Evolutionary conservation across 202 grass and related monocot species (phyloP).

Genomic region (Carex sylvatica): DNA sequence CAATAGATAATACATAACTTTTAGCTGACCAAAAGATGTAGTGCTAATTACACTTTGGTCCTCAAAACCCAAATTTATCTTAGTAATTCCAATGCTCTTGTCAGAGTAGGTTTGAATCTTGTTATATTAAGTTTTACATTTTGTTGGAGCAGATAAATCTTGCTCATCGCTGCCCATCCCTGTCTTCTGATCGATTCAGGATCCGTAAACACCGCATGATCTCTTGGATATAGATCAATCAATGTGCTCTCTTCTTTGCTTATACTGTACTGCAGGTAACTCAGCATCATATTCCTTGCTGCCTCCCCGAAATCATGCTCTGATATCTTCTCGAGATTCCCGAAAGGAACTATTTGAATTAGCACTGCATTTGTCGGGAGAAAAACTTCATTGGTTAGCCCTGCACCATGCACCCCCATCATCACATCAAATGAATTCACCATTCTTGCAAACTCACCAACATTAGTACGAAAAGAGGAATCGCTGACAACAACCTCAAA

Average conservation of each 20-base stretch:
- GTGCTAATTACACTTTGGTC: constrained; percentile 5
- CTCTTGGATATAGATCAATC: constrained; percentile 45
- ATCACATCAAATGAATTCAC: constrained; percentile 75
- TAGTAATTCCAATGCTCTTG: constrained; percentile 43
- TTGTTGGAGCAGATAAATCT: constrained; percentile 60
- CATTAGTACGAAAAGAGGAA: not conserved
- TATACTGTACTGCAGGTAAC: constrained; percentile 81
- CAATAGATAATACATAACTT: not conserved
- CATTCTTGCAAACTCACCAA: constrained; percentile 27
- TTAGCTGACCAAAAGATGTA: not conserved
- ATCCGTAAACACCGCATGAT: constrained; percentile 52
- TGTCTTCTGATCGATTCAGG: constrained; percentile 39
- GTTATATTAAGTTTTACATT: constrained; percentile 44
- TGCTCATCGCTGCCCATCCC: constrained; percentile 46
- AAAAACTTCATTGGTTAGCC: constrained; percentile 71
- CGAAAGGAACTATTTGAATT: constrained; percentile 73
- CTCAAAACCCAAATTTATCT: constrained; percentile 29
- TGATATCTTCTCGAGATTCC: constrained; percentile 50
- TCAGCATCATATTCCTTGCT: constrained; percentile 54
- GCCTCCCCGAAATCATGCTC: constrained; percentile 60
- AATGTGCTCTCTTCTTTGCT: constrained; percentile 63
- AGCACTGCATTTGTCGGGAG: constrained; percentile 68
- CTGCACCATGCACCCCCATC: constrained; percentile 76
- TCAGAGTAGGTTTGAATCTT: constrained; percentile 47
- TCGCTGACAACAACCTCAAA: constrained; percentile 47